These are phyloP conservation scores for Madurella fahalii DNA, from an alignment of 2,329 filamentous ascomycete species.

Conservation along the genomic window DNA sequence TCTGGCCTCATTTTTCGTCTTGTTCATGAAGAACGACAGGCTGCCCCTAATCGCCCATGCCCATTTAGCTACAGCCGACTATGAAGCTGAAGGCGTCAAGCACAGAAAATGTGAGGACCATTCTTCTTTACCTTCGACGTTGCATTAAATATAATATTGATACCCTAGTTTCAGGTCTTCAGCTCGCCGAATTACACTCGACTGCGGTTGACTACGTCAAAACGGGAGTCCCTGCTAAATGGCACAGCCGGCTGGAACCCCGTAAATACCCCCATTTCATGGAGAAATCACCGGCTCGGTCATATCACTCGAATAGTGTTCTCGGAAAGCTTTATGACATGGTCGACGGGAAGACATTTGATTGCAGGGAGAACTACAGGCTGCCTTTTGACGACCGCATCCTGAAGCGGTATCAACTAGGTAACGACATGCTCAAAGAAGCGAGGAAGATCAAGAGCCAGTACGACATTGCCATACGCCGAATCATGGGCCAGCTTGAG, in stretches of 20 bases:
- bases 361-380: conserved; percentile 70
- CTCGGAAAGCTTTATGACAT: conserved; percentile 81
- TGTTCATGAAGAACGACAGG: conserved; percentile 87
- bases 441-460: conserved; percentile 65
- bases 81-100: conserved; percentile 57
- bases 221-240: conserved; percentile 71
- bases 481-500: conserved; percentile 80
- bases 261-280: conserved; percentile 79
- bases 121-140: background rate
- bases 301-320: conserved; percentile 66
- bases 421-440: conserved; percentile 51
- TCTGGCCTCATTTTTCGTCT: conserved; percentile 80
- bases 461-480: conserved; percentile 73
- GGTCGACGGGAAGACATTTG: conserved; percentile 50
- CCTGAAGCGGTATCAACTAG: conserved; percentile 56
- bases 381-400: conserved; percentile 73
- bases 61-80: conserved; percentile 76
- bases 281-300: conserved; percentile 55
- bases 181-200: conserved; percentile 67
- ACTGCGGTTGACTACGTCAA: conserved; percentile 93
- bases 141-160: too few relatives aligned
- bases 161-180: conserved; percentile 6
- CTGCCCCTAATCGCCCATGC: conserved; percentile 75
- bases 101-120: conserved; percentile 54
- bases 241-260: conserved; percentile 59